Percentiles rank a stretch among this genome's conserved stretches.
These are phyloP conservation scores for Mycena chlorophos DNA, from an alignment of 768 basidiomycete species.

Conservation along the genomic window DNA sequence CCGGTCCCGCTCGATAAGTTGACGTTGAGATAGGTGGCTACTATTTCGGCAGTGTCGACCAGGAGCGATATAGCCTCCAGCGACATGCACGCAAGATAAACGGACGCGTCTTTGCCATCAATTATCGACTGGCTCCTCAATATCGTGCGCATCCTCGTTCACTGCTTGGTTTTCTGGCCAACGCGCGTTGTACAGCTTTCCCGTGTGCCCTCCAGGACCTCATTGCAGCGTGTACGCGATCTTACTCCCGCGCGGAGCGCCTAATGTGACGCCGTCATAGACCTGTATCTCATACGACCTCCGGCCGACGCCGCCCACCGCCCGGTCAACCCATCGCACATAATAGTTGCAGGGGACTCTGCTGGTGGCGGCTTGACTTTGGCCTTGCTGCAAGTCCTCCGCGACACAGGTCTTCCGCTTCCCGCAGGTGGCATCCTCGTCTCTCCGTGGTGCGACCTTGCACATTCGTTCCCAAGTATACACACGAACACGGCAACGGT, in stretches of 20 bases:
- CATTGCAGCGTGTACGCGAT: constrained; percentile 74
- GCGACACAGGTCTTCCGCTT: constrained; percentile 76
- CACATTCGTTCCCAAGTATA: constrained; percentile 91
- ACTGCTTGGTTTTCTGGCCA: background rate
- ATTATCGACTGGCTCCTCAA: constrained; percentile 90
- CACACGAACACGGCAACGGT: constrained; percentile 84
- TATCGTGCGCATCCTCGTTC: constrained; percentile 47
- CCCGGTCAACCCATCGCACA: constrained; percentile 77
- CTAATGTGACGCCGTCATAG: constrained; percentile 35
- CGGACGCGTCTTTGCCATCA: constrained; percentile 83
- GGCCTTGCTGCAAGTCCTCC: constrained; percentile 82
- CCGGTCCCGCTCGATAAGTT: too few species aligned
- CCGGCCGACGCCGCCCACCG: constrained; percentile 75
- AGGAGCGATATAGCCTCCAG: constrained; percentile 78
- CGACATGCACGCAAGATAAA: constrained; percentile 90
- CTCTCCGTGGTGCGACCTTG: constrained; percentile 91
- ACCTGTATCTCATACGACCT: constrained; percentile 87
- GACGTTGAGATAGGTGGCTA: constrained; percentile 52
- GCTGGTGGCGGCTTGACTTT: constrained; percentile 89
- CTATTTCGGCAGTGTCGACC: constrained; percentile 80
- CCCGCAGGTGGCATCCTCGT: constrained; percentile 90
- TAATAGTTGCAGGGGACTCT: constrained; percentile 88
- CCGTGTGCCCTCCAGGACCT: constrained; percentile 90
- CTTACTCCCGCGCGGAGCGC: background rate
- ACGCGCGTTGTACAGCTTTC: constrained; percentile 46